Evolutionary conservation across 306 rosid genomes (phyloP).

Genomic region (Cucurbita pepo): DNA sequence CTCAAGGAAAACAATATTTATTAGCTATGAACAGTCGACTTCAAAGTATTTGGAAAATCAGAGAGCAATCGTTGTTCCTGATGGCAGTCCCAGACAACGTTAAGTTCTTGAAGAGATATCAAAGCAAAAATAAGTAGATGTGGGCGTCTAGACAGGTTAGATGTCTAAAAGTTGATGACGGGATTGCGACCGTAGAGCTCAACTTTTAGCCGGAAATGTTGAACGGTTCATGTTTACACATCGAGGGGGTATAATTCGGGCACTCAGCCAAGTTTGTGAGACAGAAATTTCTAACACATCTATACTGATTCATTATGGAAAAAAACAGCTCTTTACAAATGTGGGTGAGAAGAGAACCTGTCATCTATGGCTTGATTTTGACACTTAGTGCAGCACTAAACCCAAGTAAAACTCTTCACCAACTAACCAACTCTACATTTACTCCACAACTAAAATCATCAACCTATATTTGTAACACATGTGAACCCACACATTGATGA

Average conservation of each 20-base stretch:
- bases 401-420: background rate
- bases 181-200: too few relatives aligned
- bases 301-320: background rate
- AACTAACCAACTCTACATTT: conserved; percentile 3
- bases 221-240: too few relatives aligned
- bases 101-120: too few relatives aligned
- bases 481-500: background rate
- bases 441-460: background rate
- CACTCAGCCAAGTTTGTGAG: background rate
- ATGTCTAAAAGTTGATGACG: too few relatives aligned
- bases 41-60: too few relatives aligned
- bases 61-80: too few relatives aligned
- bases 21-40: too few relatives aligned
- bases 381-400: background rate
- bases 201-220: too few relatives aligned
- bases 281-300: background rate
- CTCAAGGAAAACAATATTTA: too few relatives aligned
- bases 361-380: conserved; percentile 6
- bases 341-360: conserved; percentile 11
- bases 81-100: too few relatives aligned
- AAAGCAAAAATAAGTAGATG: too few relatives aligned
- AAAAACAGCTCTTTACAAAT: conserved; percentile 7
- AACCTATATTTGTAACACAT: background rate
- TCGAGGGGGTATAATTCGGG: background rate
- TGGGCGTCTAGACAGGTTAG: too few relatives aligned